Evolutionary conservation across 2,329 filamentous ascomycete species (phyloP).

Genomic region (Fusarium dimerum): DNA sequence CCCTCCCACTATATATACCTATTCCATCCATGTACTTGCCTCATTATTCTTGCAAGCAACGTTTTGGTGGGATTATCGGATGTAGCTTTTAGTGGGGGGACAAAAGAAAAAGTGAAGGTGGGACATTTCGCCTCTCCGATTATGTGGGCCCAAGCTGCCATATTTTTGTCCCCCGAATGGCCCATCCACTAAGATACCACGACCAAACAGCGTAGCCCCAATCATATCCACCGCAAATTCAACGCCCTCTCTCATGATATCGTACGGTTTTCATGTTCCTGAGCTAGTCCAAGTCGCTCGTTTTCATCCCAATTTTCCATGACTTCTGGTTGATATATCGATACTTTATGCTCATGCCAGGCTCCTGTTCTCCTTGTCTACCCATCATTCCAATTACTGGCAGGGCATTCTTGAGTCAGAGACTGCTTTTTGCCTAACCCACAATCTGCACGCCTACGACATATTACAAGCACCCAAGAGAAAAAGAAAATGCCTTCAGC

Average conservation of each 20-base stretch:
- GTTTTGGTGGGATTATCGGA: no score
- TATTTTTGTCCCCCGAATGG: no score
- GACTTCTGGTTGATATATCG: no score
- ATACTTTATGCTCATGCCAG: no score
- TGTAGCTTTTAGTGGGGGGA: no score
- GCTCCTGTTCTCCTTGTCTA: background rate
- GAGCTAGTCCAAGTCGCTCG: conserved; percentile 3
- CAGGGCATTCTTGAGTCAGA: background rate
- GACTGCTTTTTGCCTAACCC: background rate
- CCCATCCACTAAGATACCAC: background rate
- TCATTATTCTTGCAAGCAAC: no score
- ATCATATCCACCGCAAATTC: background rate
- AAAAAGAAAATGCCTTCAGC: conserved; percentile 21
- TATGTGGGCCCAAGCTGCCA: no score
- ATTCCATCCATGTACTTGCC: no score
- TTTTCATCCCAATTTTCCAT: background rate
- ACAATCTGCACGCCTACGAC: conserved; percentile 1
- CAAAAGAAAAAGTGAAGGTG: no score
- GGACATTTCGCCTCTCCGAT: no score
- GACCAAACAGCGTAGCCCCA: background rate
- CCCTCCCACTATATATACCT: no score
- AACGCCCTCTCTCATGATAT: background rate
- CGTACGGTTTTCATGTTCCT: background rate
- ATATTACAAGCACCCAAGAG: background rate
- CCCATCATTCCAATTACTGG: background rate